Base-by-base conservation (phyloP, 23 red algal species). In the Gracilaria vermiculophylla region DNA sequence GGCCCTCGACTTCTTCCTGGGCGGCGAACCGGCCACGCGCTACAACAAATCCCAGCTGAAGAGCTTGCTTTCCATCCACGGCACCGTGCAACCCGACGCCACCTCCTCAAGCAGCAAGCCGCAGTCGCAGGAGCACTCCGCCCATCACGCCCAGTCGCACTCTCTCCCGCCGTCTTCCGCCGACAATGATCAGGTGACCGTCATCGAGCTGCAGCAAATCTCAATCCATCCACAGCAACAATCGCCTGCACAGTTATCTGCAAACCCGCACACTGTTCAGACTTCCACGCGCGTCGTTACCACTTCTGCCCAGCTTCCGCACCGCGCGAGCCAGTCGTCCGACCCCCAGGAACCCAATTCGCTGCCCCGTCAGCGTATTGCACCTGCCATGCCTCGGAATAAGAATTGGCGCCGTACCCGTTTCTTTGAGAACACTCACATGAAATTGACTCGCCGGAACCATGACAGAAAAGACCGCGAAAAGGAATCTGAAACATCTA, bases 31-130 rank as follows among this genome's bases (percentile, higher is more conserved):
- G 35, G 84, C 62, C 23, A 88, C 85, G 65, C 78, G 96, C 62
- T 99, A 99, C 57, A 94, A 91, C 80, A 93, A 94, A 62, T 85
- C 87, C 14, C 86, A 94, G 42, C 57, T 99, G 77, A 93, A 95
- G 77, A 86, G 88, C 42, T 76, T 99, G 43, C 61, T 99, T 21
- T 88, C 81, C 82, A 94, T 99, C 41, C 97, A 99, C n/a, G 92
- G 92, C 43, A 78, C 44, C 10, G 57, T 55, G 20, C 42, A 56
- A 1, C 53, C 75, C 31, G 62, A 82, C 0, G 42, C 53, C 55
- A 52, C 83, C 11, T 76, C 81, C 32, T 49, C 71, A 20, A 75
- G 53, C 55, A 83, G 45, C 62, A 61, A 81, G 16, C 52, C 73
- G 31, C 70, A 67, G 12, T 48, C 37, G 24, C 51, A 79, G 6